Percentiles rank a stretch among this genome's conserved stretches.
phyloP scores from a whole-genome alignment of 2,329 filamentous ascomycete species.

The Alternaria brassicae region DNA sequence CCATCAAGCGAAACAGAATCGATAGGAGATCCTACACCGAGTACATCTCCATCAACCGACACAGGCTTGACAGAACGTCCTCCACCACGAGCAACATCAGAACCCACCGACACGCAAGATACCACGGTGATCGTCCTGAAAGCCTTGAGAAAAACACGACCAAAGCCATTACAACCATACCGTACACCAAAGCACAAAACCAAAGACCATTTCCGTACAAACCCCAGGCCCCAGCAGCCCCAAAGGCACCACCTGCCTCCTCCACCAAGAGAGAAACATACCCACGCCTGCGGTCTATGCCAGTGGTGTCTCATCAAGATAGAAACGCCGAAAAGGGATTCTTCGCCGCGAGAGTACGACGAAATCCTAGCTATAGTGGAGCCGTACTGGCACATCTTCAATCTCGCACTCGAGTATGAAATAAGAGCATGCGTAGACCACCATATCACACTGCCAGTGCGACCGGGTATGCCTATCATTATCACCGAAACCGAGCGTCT shows the following conservation, averaged over 20 bases:
- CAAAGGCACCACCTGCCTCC: too few relatives aligned
- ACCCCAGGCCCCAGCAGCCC: too few relatives aligned
- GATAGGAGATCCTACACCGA: neutral
- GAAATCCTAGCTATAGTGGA: neutral
- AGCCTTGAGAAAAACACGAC: too few relatives aligned
- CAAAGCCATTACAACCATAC: too few relatives aligned
- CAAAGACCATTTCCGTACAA: too few relatives aligned
- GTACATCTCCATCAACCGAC: neutral
- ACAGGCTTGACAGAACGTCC: neutral
- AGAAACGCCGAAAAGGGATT: neutral
- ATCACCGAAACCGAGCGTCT: neutral
- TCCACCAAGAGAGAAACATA: neutral
- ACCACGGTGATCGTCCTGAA: too few relatives aligned
- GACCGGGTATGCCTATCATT: neutral
- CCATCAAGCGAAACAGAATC: neutral
- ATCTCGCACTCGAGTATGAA: constrained; percentile 1
- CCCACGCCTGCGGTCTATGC: neutral
- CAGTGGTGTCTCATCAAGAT: neutral
- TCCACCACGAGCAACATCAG: too few relatives aligned
- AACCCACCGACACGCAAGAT: too few relatives aligned
- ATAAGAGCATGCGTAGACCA: neutral
- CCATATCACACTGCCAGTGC: neutral
- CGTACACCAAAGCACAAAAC: too few relatives aligned
- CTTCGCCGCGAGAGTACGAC: neutral
- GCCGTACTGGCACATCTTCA: constrained; percentile 12